Base-by-base conservation (phyloP, 2,329 filamentous ascomycete species). In the Penicillium sumatraense region DNA sequence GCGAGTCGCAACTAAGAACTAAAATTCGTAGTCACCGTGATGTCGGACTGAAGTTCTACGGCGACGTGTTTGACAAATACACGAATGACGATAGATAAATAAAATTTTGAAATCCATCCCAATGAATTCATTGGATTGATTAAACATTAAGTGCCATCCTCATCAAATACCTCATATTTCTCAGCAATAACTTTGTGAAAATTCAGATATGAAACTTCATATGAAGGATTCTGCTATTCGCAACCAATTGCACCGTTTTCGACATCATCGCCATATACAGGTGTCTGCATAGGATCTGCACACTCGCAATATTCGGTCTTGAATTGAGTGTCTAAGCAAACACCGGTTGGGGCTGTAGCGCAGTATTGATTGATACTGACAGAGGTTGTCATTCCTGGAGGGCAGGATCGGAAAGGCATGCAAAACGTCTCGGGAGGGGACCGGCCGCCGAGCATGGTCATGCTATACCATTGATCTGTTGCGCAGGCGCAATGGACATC, bases 11-110 rank as follows among this genome's bases (percentile, higher is more conserved):
- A 67, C 63, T 84, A 36, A 70, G 82, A 52, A 84, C 80, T 2
- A 84, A 84, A 66, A 75, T 83, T 10, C 70, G 81, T 11, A 83
- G 81, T 52, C 81, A 83, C 65, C 70, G 75, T 2, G 74, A 79
- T 51, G 79, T 81, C 14, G 81, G 81, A 3, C 69, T 50, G 54
- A 77, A 63, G 60, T 82, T 81, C 54, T 83, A 83, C 51, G 53
- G 61, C 0, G 72, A 79, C 33, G 77, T 84, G 0, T 82, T 75
- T 65, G 76, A 82, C 2, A 72, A 69, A 59, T 83, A 83, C 60
- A 20, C 56, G 26, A 51, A 54, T 40, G 53, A 56, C 14, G 44
- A 53, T 58, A 38, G 2, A 8, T 46, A 14, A 31, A 11, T 10
- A n/a, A 14, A 31, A 31, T 4, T 6, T 10, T 31, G 11, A 13